Percentiles rank a stretch among this genome's conserved stretches.
Conservation (phyloP, 495 filamentous ascomycete species). For the Neurospora pannonica region DNA sequence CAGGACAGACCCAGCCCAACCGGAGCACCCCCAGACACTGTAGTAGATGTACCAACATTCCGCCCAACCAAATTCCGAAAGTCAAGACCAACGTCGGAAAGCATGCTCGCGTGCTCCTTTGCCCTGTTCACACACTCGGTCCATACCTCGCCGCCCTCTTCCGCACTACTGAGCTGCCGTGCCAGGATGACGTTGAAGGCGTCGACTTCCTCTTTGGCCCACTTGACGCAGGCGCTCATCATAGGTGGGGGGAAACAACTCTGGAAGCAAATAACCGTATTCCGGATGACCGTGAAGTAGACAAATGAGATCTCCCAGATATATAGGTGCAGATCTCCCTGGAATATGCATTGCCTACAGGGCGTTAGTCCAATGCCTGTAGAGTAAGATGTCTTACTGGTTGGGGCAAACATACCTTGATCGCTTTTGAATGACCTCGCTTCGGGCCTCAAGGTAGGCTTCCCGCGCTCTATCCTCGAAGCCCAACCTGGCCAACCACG, state of each 20-base stretch:
- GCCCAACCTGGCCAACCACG: constrained; percentile 75
- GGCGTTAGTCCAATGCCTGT: constrained; percentile 19
- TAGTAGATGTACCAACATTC: constrained; percentile 16
- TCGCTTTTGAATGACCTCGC: constrained; percentile 65
- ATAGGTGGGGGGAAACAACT: constrained; percentile 76
- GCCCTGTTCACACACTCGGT: constrained; percentile 75
- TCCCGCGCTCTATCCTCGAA: constrained; percentile 85
- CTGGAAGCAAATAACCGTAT: constrained; percentile 82
- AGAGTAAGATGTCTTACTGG: neutral
- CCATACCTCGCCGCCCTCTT: constrained; percentile 63
- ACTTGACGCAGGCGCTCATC: constrained; percentile 88
- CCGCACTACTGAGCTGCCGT: constrained; percentile 71
- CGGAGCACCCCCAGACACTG: constrained; percentile 14
- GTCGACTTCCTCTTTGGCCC: constrained; percentile 88
- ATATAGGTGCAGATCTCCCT: constrained; percentile 82
- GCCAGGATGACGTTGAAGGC: constrained; percentile 75
- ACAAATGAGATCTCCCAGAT: constrained; percentile 95
- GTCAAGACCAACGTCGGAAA: constrained; percentile 82
- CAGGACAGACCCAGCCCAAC: constrained; percentile 36
- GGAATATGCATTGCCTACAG: constrained; percentile 78
- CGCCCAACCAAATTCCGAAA: constrained; percentile 63
- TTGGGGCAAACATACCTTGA: constrained; percentile 52
- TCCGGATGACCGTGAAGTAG: constrained; percentile 88
- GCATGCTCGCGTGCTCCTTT: constrained; percentile 65
- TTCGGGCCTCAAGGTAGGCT: constrained; percentile 71